Conservation (phyloP, 345 rosid species). For the Brassica carinata region DNA sequence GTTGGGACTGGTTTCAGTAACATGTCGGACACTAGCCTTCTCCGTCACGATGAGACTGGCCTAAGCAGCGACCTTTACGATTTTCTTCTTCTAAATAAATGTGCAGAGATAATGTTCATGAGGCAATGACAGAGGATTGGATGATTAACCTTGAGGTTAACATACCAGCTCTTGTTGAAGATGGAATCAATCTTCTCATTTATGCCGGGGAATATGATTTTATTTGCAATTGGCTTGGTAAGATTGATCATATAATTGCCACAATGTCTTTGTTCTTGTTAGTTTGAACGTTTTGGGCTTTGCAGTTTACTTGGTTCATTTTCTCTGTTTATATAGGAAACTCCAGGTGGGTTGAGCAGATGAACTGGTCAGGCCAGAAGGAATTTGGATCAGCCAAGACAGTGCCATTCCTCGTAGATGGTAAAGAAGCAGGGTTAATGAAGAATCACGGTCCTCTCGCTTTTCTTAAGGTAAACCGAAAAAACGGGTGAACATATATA, state of each 20-base stretch:
- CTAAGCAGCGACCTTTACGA: too few species aligned
- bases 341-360: slow-evolving; percentile 75
- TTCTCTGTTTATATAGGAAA: slow-evolving; percentile 50
- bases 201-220: slow-evolving; percentile 91
- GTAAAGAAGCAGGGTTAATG: slow-evolving; percentile 59
- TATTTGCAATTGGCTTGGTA: slow-evolving; percentile 90
- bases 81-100: too few species aligned
- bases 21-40: slow-evolving; percentile 49
- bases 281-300: background rate
- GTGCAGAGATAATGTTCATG: too few species aligned
- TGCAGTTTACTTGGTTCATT: background rate
- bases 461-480: slow-evolving; percentile 60
- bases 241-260: background rate
- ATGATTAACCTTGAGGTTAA: slow-evolving; percentile 41
- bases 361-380: slow-evolving; percentile 77
- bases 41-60: too few species aligned
- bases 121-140: too few species aligned
- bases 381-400: slow-evolving; percentile 52
- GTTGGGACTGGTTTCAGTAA: slow-evolving; percentile 90
- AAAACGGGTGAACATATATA: background rate
- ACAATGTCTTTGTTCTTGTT: background rate
- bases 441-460: slow-evolving; percentile 61
- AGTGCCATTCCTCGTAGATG: slow-evolving; percentile 57
- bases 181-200: slow-evolving; percentile 65
- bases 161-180: slow-evolving; percentile 69